Conservation (phyloP, 1,284 basidiomycete genomes). For the Leccinum subspadiceum region DNA sequence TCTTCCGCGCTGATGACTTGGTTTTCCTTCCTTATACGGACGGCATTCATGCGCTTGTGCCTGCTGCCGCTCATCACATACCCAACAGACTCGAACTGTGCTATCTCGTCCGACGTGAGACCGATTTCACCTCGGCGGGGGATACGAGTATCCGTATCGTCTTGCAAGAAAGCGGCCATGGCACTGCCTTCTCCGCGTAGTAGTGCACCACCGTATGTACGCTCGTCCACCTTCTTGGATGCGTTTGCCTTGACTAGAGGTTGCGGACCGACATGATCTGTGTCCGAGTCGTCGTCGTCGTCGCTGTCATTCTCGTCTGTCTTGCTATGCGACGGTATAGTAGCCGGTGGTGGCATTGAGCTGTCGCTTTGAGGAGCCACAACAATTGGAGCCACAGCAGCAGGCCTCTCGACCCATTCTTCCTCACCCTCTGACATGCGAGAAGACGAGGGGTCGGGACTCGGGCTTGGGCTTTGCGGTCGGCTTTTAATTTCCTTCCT, state of each 20-base stretch:
- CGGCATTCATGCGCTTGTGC: constrained; percentile 94
- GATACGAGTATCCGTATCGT: constrained; percentile 86
- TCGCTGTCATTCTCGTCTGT: constrained; percentile 44
- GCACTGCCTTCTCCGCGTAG: constrained; percentile 94
- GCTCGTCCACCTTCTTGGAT: constrained; percentile 65
- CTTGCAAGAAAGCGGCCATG: constrained; percentile 93
- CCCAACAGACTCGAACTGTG: constrained; percentile 83
- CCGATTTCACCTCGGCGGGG: constrained; percentile 99
- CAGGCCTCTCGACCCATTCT: constrained; percentile 72
- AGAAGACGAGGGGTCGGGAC: constrained; percentile 28
- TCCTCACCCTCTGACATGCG: constrained; percentile 48
- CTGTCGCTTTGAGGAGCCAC: constrained; percentile 15
- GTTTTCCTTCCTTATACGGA: constrained; percentile 97
- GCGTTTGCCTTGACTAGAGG: constrained; percentile 45
- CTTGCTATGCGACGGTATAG: constrained; percentile 20
- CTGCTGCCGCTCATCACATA: constrained; percentile 98
- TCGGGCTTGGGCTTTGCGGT: constrained; percentile 35
- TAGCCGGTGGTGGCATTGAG: constrained; percentile 23
- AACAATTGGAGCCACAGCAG: constrained; percentile 35
- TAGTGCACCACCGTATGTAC: constrained; percentile 81
- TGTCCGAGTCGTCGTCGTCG: constrained; percentile 44
- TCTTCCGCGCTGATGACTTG: constrained; percentile 98
- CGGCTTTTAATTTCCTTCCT: constrained; percentile 32
- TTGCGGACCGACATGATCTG: constrained; percentile 54
- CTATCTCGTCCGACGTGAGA: constrained; percentile 83